phyloP scores from a whole-genome alignment of 495 filamentous ascomycete genomes.

The Aspergillus coremiiformis region DNA sequence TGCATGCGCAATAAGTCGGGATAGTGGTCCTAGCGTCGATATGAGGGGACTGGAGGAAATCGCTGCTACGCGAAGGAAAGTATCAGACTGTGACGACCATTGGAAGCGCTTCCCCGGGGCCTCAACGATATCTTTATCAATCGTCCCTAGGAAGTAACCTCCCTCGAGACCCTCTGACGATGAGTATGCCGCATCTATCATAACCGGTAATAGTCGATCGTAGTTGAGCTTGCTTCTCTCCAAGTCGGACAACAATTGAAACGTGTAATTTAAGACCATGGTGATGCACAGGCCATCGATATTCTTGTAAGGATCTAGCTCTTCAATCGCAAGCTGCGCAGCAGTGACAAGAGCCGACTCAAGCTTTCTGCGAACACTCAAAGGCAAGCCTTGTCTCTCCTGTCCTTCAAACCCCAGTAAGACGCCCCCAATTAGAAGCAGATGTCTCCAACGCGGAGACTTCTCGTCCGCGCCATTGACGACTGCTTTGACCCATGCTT shows the following conservation, averaged over 20 bases:
- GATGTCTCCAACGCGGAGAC: conserved; percentile 82
- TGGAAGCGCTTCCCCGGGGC: conserved; percentile 55
- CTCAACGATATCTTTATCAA: conserved; percentile 68
- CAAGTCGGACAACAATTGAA: conserved; percentile 60
- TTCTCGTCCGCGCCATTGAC: conserved; percentile 77
- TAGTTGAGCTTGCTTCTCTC: conserved; percentile 57
- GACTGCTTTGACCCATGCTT: conserved; percentile 79
- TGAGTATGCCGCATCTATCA: conserved; percentile 59
- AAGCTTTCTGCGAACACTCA: conserved; percentile 58
- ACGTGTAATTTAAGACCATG: conserved; percentile 71
- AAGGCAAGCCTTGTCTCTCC: conserved; percentile 54
- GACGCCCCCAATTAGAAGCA: conserved; percentile 72
- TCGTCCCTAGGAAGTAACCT: conserved; percentile 70
- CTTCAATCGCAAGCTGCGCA: conserved; percentile 65
- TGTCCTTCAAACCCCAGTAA: conserved; percentile 72
- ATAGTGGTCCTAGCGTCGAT: conserved; percentile 68
- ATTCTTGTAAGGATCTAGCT: conserved; percentile 39
- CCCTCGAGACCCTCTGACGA: conserved; percentile 71
- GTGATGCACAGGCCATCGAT: conserved; percentile 56
- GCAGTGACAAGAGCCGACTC: conserved; percentile 73
- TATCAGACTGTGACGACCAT: conserved; percentile 59
- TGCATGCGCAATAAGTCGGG: conserved; percentile 66
- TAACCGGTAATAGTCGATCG: conserved; percentile 64
- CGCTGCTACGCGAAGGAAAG: conserved; percentile 48
- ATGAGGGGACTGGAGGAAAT: conserved; percentile 63